Evolutionary conservation across 306 rosid species (phyloP).

Genomic region (Dalbergia oliveri): DNA sequence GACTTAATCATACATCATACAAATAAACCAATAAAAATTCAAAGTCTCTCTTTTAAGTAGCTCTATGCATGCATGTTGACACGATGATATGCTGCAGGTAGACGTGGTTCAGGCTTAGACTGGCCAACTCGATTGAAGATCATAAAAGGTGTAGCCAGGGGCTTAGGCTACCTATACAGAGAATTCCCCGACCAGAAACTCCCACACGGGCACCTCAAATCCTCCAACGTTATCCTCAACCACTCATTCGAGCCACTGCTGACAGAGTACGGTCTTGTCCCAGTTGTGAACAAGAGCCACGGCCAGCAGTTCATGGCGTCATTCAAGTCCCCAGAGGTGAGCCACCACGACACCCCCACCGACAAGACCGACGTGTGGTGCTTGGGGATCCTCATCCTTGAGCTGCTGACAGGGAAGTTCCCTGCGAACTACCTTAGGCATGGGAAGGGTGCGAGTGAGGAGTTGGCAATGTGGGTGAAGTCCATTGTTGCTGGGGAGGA

Average conservation of each 20-base stretch:
- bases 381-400: conserved; percentile 76
- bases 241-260: conserved; percentile 54
- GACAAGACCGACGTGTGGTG: conserved; percentile 76
- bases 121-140: conserved; percentile 83
- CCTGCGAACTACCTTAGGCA: conserved; percentile 68
- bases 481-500: conserved; percentile 58
- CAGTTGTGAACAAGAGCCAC: conserved; percentile 55
- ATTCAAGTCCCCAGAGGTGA: conserved; percentile 67
- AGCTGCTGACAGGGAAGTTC: conserved; percentile 71
- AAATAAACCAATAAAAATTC: background rate
- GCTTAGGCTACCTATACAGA: conserved; percentile 62
- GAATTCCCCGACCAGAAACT: conserved; percentile 57
- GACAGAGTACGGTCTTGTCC: conserved; percentile 68
- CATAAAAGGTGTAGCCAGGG: conserved; percentile 81
- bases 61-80: too few relatives aligned
- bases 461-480: conserved; percentile 74
- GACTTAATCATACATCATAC: background rate
- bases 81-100: conserved; percentile 49
- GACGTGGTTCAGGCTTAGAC: conserved; percentile 50
- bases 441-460: conserved; percentile 58
- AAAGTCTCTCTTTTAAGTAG: background rate
- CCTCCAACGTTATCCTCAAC: conserved; percentile 80
- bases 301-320: conserved; percentile 75
- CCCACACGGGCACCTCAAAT: conserved; percentile 89
- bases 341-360: conserved; percentile 39